Percentiles rank a stretch among this genome's conserved stretches.
Evolutionary conservation across 2,329 filamentous ascomycete species (phyloP).

Genomic region (Conoideocrella luteorostrata): DNA sequence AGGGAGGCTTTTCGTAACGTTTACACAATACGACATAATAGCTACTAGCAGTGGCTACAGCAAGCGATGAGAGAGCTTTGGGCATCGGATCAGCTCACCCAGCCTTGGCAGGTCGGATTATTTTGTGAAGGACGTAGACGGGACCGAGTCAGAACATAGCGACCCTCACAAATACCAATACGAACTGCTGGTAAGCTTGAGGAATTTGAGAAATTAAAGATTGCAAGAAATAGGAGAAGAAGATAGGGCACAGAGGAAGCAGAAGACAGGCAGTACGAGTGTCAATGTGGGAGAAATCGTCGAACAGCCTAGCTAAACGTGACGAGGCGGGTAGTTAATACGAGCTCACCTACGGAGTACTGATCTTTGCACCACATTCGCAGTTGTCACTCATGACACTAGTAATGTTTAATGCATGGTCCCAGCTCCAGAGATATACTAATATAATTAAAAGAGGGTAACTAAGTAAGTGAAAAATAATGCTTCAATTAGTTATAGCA

Average conservation of each 20-base stretch:
- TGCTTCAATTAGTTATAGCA: no score
- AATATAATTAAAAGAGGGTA: no score
- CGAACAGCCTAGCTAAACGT: background rate
- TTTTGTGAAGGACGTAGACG: background rate
- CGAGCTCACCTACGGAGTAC: no score
- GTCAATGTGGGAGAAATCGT: background rate
- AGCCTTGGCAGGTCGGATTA: background rate
- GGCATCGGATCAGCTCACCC: background rate
- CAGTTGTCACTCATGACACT: no score
- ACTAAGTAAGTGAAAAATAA: no score
- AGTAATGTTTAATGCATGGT: no score
- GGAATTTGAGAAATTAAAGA: background rate
- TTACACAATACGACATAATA: background rate
- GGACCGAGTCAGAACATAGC: background rate
- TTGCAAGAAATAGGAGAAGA: background rate
- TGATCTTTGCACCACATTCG: no score
- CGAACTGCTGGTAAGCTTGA: background rate
- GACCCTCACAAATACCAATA: background rate
- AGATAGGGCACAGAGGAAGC: conserved; percentile 7
- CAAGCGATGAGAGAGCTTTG: background rate
- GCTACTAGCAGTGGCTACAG: background rate
- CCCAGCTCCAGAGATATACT: no score
- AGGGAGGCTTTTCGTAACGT: background rate
- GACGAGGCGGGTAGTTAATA: no score
- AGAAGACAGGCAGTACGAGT: background rate